phyloP scores from a whole-genome alignment of 768 basidiomycete species.

The Lyophyllum decastes region DNA sequence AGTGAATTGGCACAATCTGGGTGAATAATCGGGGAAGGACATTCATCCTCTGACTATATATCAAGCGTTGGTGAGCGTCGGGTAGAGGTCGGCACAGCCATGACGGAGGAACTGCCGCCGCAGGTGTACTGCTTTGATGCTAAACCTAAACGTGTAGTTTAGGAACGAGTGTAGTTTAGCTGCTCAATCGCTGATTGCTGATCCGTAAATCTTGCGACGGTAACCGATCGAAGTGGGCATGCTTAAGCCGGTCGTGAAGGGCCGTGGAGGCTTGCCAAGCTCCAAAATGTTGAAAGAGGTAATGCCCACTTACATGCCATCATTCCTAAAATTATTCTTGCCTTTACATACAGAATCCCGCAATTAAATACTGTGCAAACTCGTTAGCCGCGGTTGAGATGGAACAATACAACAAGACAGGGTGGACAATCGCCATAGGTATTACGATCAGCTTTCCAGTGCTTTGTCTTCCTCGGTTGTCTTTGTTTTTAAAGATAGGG shows the following conservation, averaged over 20 bases:
- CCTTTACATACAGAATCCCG: neutral
- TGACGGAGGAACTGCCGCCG: neutral
- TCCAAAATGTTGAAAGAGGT: neutral
- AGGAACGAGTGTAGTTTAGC: conserved; percentile 4
- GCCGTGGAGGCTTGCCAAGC: neutral
- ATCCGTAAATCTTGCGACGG: conserved; percentile 18
- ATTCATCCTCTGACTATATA: conserved; percentile 12
- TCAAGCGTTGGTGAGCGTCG: conserved; percentile 7
- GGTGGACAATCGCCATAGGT: neutral
- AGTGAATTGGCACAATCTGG: conserved; percentile 3
- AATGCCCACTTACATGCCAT: conserved; percentile 1
- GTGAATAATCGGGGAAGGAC: neutral
- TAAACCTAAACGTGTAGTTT: conserved; percentile 7
- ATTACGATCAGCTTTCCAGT: neutral
- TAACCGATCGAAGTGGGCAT: conserved; percentile 5
- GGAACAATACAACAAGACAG: neutral
- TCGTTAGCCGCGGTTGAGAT: neutral
- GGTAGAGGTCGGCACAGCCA: conserved; percentile 19
- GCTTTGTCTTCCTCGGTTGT: conserved; percentile 52
- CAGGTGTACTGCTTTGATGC: conserved; percentile 8
- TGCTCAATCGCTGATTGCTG: conserved; percentile 8
- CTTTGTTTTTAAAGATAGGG: conserved; percentile 74
- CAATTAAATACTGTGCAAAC: neutral
- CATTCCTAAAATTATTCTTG: neutral
- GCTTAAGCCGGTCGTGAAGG: conserved; percentile 12